Evolutionary conservation across 2,329 filamentous ascomycete species (phyloP), one percentile per base, ranked within the genome.

Genomic region (Talaromyces islandicus): DNA sequence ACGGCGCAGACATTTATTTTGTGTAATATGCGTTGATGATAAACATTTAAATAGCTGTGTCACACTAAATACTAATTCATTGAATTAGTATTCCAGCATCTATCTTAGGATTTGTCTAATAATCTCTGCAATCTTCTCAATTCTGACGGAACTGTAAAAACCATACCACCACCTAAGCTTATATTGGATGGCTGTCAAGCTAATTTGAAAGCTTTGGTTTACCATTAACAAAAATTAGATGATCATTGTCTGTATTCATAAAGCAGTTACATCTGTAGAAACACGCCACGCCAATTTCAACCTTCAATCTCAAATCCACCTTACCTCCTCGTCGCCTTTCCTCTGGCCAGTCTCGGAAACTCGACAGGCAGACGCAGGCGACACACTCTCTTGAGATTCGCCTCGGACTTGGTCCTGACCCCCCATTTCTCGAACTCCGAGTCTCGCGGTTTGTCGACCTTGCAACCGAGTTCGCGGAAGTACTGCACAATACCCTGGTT

Each of bases 291-390:
- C 14, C 14, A 51, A 52, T 27, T 27, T 27, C 25, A 27, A 27
- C 6, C 25, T 27, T 27, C 25, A 27, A 27, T n/a, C n/a, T n/a
- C n/a, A 27, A 3, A 27, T 27, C 25, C 25, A 27, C 25, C 25
- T 27, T 57, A 61, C 21, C 59, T 56, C 35, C 59, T 54, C 30
- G 54, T 29, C 64, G 67, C 67, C 62, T 68, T 69, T 53, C 70
- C 69, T 60, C 66, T 63, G 25, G 68, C 62, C 70, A 77, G 71
- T 77, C 88, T 92, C 1, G 93, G 94, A 72, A 97, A 97, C 61
- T 87, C 83, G 53, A 97, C 78, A 3, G 94, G 94, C 63, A 97
- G 74, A 67, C 83, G 85, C 68, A 97, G 77, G 66, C 86, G 86
- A 12, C 89, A 92, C 55, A 92, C 77, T 62, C 82, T 76, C 56